These are phyloP conservation scores for Leishmania lainsoni DNA, from an alignment of 208 protist species.

Conservation along the genomic window DNA sequence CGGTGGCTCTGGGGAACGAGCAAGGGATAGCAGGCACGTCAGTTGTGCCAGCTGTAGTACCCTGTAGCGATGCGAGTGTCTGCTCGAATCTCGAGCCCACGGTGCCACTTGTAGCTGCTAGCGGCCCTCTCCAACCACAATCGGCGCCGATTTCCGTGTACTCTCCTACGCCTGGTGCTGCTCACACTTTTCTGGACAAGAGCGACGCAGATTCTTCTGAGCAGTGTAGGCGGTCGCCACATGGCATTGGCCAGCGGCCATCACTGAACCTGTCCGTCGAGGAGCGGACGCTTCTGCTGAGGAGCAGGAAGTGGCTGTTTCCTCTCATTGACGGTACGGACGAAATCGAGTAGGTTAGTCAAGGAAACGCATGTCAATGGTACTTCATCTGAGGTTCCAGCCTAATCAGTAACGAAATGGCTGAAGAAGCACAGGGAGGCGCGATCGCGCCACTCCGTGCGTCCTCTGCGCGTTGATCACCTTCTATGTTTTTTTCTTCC, in stretches of 20 bases:
- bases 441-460: neutral
- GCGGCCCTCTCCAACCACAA: constrained; percentile 1
- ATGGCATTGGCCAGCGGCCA: neutral
- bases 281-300: constrained; percentile 27
- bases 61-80: constrained; percentile 1
- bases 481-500: neutral
- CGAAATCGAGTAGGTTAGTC: constrained; percentile 10
- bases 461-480: neutral
- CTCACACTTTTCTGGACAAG: neutral
- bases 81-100: neutral
- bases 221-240: neutral
- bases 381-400: neutral
- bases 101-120: neutral
- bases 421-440: neutral
- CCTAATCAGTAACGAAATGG: no score
- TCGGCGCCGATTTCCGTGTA: neutral
- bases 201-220: neutral
- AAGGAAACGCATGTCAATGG: neutral
- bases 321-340: constrained; percentile 26
- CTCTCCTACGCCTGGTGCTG: neutral
- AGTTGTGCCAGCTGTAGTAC: neutral
- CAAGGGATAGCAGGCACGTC: constrained; percentile 5
- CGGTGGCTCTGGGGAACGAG: constrained; percentile 5
- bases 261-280: constrained; percentile 25
- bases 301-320: constrained; percentile 29